Evolutionary conservation across 805 yeast species (phyloP), one percentile per base, ranked within the genome.

Genomic region (Osmozyma mogii): DNA sequence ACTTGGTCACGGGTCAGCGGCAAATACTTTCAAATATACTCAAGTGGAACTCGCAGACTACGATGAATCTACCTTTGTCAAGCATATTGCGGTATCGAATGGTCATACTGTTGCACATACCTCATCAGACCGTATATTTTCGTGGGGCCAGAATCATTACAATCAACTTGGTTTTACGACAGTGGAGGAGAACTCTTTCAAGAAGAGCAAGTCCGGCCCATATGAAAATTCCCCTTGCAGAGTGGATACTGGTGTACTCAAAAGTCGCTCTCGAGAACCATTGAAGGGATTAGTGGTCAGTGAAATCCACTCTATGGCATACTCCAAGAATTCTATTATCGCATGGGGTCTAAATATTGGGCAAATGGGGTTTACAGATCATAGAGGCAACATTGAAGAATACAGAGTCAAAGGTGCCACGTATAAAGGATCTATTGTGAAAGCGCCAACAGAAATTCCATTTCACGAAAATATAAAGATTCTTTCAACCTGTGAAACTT

Each of bases 291-390:
- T 74, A 15, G 60, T 77, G 1, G 76, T 81, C 12, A 82, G 94
- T 3, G 74, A 68, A 27, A 64, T 78, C 9, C 94, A 84, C 48
- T 74, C 89, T 4, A 65, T 77, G 12, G 82, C 72, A 0, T 78
- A 64, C 36, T 57, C 76, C 0, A 58, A 56, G 5, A 49, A 57
- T 24, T 70, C 68, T 7, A 39, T 80, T 1, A 70, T 57, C 36
- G 52, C 73, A 22, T 84, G 95, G 94, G 95, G 95, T 2, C 54
- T 78, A 21, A 82, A 84, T 46, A 56, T 74, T 20, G 95, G 95
- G 0, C 95, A 84, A 50, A 73, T 84, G 77, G 89, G 89, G 3
- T 58, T 70, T 28, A 27, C 46, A 5, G 35, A 27, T 9, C 37
- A 49, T 40, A 20, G 40, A n/a, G n/a, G n/a, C n/a, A n/a, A n/a